phyloP scores from a whole-genome alignment of 1,139 yeast species.

The Scheffersomyces quercinus region DNA sequence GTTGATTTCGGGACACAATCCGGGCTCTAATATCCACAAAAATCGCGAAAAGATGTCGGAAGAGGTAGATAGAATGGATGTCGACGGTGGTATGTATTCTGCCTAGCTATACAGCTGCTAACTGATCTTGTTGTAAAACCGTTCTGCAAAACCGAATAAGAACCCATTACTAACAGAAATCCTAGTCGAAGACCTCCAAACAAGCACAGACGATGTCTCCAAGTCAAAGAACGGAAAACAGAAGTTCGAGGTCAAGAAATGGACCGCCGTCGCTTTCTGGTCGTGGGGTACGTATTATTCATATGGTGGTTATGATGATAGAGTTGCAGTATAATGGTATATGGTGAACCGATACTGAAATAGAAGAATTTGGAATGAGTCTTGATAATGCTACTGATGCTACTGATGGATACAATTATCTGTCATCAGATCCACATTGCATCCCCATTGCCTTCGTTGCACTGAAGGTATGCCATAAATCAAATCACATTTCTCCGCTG shows the following conservation, averaged over 20 bases:
- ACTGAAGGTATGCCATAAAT: background rate
- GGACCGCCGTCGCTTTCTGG: slow-evolving; percentile 99
- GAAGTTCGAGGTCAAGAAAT: slow-evolving; percentile 54
- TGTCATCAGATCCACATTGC: background rate
- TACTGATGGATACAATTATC: no score
- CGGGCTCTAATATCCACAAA: background rate
- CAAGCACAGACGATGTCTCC: slow-evolving; percentile 10
- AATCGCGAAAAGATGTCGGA: slow-evolving; percentile 14
- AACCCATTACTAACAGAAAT: no score
- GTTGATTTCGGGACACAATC: no score
- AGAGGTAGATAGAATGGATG: slow-evolving; percentile 29
- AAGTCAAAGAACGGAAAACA: slow-evolving; percentile 26
- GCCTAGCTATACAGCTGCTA: slow-evolving; percentile 22
- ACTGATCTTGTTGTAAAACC: no score
- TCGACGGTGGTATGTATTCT: slow-evolving; percentile 30
- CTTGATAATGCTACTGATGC: no score
- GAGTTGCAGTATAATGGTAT: background rate
- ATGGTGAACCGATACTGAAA: no score
- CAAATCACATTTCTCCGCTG: background rate
- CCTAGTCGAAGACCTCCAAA: background rate
- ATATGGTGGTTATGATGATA: background rate
- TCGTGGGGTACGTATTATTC: slow-evolving; percentile 75
- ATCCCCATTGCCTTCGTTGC: background rate
- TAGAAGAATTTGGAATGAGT: no score
- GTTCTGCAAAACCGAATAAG: no score